phyloP scores from a whole-genome alignment of 208 protist species.

The Acanthamoeba quina region DNA sequence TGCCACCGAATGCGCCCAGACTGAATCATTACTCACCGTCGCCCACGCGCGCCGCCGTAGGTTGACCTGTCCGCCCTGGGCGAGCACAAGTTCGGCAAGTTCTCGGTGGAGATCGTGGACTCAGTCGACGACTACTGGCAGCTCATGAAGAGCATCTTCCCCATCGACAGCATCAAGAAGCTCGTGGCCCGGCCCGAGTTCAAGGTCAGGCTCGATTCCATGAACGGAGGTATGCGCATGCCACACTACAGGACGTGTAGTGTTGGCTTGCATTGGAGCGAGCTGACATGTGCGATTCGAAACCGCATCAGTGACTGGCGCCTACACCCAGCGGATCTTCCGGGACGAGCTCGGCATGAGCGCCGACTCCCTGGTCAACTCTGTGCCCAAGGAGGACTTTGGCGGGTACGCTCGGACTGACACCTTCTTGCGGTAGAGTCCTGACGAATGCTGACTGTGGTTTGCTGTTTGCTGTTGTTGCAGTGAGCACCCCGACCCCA shows the following conservation, averaged over 20 bases:
- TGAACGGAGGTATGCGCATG: conserved; percentile 90
- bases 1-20: neutral
- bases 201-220: conserved; percentile 94
- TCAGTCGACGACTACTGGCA: conserved; percentile 93
- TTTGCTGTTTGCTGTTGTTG: conserved; percentile 65
- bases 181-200: conserved; percentile 93
- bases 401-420: conserved; percentile 86
- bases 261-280: neutral
- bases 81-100: conserved; percentile 84
- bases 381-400: conserved; percentile 93
- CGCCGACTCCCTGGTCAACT: conserved; percentile 83
- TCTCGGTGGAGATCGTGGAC: conserved; percentile 95
- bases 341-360: conserved; percentile 92
- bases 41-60: neutral
- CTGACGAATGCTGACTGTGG: neutral
- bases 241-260: neutral
- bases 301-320: conserved; percentile 91
- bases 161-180: conserved; percentile 92
- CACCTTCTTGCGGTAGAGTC: neutral
- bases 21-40: neutral
- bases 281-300: neutral
- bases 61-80: conserved; percentile 85
- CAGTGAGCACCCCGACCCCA: conserved; percentile 97
- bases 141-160: conserved; percentile 96
- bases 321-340: conserved; percentile 96